Base-by-base conservation (phyloP, 768 basidiomycete species). In the Candolleomyces eurysporus region DNA sequence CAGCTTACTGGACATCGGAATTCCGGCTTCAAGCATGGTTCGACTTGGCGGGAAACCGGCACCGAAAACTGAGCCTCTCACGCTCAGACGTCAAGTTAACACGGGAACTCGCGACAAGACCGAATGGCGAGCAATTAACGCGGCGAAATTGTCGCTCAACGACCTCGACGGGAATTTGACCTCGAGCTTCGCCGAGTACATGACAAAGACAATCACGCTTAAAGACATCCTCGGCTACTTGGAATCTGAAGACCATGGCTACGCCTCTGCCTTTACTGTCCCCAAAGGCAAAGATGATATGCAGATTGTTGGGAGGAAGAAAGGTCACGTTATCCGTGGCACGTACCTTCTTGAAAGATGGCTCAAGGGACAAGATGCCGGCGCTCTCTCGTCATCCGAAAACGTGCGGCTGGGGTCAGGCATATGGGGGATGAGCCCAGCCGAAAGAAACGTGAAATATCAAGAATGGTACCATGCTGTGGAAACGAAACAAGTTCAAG, bases 31-130 rank as follows among this genome's bases (percentile, higher is more conserved):
- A 0, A 75, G 70, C 36, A 82, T 91, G 57, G 82, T 89, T 36
- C 81, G 89, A 0, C 72, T 90, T 0, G 82, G 82, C 7, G 81
- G 88, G 10, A 88, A 88, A 62, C 79, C 81, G 0, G 84, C 81
- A 3, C 0, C 72, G 0, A 65, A 74, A 0, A 86, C 86, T 0
- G 79, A 79, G 45, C 69, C 73, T 0, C 70, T 89, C 30, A 66
- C 76, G 5, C 67, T 89, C 3, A 72, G 71, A 8, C 77, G 76
- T 0, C 83, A 85, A 59, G 52, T 66, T 8, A 63, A 67, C 49
- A 59, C 65, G 32, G 30, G 50, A 22, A 64, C 58, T 11, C 68
- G 36, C 36, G 11, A 68, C 1, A 71, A 72, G n/a, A 64, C 63
- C 0, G 80, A 81, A 36, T 82, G 79, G 79, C 40, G 60, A 2